Base-by-base conservation (phyloP, 2,329 filamentous ascomycete genomes). In the Aspergillus neoniger region DNA sequence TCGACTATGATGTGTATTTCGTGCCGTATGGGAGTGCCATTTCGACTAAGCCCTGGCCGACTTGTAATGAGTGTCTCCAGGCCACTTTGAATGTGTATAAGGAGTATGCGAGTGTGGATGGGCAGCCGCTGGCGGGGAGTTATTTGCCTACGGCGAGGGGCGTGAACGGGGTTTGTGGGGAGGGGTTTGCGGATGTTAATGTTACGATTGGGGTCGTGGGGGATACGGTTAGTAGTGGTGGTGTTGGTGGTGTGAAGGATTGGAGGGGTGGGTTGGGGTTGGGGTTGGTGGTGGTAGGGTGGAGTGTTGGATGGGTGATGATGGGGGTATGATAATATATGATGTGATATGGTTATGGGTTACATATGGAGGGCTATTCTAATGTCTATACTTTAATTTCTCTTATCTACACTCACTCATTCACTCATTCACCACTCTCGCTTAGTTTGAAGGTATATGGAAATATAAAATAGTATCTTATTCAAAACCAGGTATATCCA, bases 41-140 rank as follows among this genome's bases (percentile, higher is more conserved):
- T 12, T 91, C 91, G 0, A 82, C 80, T 14, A 84, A 84, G 21
- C 85, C 88, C 25, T 81, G 82, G n/a, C 91, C 92, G 0, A 86
- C 84, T 1, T 99, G 95, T 79, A 88, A 85, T 67, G 79, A 79
- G 43, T 98, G 95, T 74, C 81, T 95, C 47, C 82, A 88, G 70
- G 82, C 91, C 62, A 94, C 91, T 4, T 96, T 98, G 92, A 82
- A 83, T 25, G 85, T 96, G 17, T 97, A 90, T 75, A 87, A 90
- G 56, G 77, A 84, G 0, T 89, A 88, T 30, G 87, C 91, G 0
- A 81, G 83, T 14, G 86, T 92, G 67, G 80, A 85, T 38, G 83
- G 80, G 3, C 86, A 90, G 67, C 84, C 87, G 7, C 83, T 98
- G 50, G 84, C 85, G 25, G 74, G 80, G 15, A 90, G 88, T 0